Evolutionary conservation across 768 basidiomycete species (phyloP).

Genomic region (Mycena rebaudengoi): DNA sequence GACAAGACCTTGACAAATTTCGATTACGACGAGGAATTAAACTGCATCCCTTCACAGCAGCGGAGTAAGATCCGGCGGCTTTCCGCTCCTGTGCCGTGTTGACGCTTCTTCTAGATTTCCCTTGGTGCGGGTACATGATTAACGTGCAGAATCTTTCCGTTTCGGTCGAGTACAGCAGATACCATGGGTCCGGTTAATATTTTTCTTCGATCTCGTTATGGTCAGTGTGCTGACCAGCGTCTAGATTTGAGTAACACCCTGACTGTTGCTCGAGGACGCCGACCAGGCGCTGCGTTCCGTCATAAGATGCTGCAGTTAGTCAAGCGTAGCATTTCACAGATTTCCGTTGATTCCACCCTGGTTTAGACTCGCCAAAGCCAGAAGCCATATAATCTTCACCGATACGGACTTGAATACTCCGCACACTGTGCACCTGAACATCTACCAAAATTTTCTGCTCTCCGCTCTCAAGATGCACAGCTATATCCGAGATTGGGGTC

Average conservation of each 20-base stretch:
- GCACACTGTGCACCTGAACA: conserved; percentile 74
- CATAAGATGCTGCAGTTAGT: conserved; percentile 80
- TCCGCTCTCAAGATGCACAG: conserved; percentile 87
- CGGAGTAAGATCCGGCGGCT: conserved; percentile 8
- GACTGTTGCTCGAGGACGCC: conserved; percentile 72
- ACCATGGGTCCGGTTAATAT: conserved; percentile 62
- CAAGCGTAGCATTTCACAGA: not conserved
- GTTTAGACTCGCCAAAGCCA: conserved; percentile 72
- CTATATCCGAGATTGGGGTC: conserved; percentile 74
- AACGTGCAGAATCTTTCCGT: conserved; percentile 81
- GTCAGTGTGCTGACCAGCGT: not conserved
- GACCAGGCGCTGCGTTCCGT: conserved; percentile 69
- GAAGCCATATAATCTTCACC: conserved; percentile 81
- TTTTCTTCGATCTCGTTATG: not conserved
- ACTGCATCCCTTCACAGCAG: conserved; percentile 14
- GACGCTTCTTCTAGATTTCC: conserved; percentile 65
- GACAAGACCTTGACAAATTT: conserved; percentile 95
- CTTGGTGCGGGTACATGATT: conserved; percentile 93
- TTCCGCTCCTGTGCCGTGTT: not conserved
- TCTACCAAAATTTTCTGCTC: conserved; percentile 87
- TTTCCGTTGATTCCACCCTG: conserved; percentile 12
- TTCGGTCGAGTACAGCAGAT: conserved; percentile 80
- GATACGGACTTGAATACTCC: conserved; percentile 75
- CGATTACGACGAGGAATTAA: conserved; percentile 54
- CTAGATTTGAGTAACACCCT: conserved; percentile 72